These are phyloP conservation scores for Pascua guehoae DNA, from an alignment of 1,284 basidiomycete genomes.

Conservation along the genomic window DNA sequence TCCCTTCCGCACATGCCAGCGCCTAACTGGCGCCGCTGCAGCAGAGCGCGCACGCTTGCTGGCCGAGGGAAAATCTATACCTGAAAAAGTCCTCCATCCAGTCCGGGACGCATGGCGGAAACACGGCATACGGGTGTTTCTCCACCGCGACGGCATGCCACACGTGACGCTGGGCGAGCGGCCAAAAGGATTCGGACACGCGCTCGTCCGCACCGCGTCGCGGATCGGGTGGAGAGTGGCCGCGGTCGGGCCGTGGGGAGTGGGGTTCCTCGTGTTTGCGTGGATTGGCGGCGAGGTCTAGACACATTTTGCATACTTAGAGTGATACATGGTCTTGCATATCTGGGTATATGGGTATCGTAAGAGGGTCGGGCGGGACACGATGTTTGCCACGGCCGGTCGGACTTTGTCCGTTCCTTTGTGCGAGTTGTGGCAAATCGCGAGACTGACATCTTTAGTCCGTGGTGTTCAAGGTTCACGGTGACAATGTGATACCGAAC, in stretches of 20 bases:
- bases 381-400: too few species aligned
- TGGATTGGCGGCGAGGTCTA: conserved; percentile 49
- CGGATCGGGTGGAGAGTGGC: conserved; percentile 43
- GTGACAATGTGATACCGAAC: too few species aligned
- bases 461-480: too few species aligned
- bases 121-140: conserved; percentile 31
- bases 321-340: too few species aligned
- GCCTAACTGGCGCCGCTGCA: not conserved
- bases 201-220: conserved; percentile 12
- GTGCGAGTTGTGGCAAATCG: too few species aligned
- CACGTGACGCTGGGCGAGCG: not conserved
- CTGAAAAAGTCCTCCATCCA: conserved; percentile 5
- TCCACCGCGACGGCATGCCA: conserved; percentile 19
- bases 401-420: too few species aligned
- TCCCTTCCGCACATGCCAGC: conserved; percentile 30
- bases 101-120: conserved; percentile 12
- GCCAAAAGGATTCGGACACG: not conserved
- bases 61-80: conserved; percentile 1
- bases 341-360: too few species aligned
- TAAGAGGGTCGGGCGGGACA: too few species aligned
- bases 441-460: too few species aligned
- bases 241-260: conserved; percentile 47
- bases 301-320: not conserved
- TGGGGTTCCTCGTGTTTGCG: conserved; percentile 48
- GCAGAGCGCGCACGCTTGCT: conserved; percentile 7